These are phyloP conservation scores for Aspergillus heteromorphus DNA, from an alignment of 495 filamentous ascomycete genomes.

Conservation along the genomic window DNA sequence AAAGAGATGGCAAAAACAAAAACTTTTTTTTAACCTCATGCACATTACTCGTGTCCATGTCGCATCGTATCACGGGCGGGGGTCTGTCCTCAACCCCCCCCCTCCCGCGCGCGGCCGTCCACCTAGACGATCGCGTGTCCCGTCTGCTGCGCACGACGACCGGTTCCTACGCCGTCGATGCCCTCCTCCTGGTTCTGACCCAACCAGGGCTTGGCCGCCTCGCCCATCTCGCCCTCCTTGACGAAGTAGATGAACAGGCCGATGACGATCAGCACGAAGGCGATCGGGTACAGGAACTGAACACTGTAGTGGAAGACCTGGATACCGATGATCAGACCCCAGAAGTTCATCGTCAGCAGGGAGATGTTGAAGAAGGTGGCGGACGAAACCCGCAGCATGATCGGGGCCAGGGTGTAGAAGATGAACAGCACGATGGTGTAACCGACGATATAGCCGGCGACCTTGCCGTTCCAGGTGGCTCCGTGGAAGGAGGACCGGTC, in stretches of 20 bases:
- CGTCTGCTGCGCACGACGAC: constrained; percentile 1
- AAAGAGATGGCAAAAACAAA: background rate
- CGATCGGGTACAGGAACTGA: constrained; percentile 89
- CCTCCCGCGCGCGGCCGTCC: background rate
- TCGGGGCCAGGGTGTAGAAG: constrained; percentile 82
- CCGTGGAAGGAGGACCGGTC: constrained; percentile 64
- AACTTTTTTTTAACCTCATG: background rate
- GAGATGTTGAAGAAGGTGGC: constrained; percentile 98
- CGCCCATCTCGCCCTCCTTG: constrained; percentile 65
- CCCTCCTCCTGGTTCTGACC: constrained; percentile 77
- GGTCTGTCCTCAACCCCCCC: too few relatives aligned
- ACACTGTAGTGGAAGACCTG: constrained; percentile 76
- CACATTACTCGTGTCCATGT: background rate
- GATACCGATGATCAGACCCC: constrained; percentile 86
- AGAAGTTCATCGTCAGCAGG: constrained; percentile 90
- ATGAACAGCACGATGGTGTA: constrained; percentile 75
- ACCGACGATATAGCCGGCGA: constrained; percentile 76
- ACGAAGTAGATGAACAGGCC: constrained; percentile 80
- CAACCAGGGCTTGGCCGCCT: constrained; percentile 90
- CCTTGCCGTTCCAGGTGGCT: constrained; percentile 59
- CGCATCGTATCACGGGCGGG: too few relatives aligned
- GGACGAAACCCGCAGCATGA: constrained; percentile 77
- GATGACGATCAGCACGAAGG: constrained; percentile 83
- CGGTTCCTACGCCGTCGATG: constrained; percentile 48
- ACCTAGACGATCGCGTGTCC: background rate